phyloP scores from a whole-genome alignment of 2,329 filamentous ascomycete species.

The Phaeoacremonium minimum region DNA sequence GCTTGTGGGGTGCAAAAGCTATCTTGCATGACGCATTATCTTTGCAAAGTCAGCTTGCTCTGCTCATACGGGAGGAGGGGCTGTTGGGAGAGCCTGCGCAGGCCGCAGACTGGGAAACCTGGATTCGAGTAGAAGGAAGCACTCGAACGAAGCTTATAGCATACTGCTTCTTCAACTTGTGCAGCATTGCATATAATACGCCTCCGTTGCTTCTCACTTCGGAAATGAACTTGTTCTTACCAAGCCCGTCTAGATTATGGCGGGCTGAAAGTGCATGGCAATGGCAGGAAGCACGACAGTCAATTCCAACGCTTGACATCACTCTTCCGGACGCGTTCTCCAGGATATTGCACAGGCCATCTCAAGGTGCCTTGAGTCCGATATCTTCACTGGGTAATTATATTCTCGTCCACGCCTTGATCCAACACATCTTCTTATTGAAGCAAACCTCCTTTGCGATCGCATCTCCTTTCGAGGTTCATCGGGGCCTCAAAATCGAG shows the following conservation, averaged over 20 bases:
- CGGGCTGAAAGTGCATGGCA: slow-evolving; percentile 53
- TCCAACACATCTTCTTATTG: slow-evolving; percentile 68
- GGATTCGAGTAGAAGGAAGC: slow-evolving; percentile 52
- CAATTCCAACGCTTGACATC: slow-evolving; percentile 45
- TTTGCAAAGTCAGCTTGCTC: slow-evolving; percentile 53
- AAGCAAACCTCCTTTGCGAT: slow-evolving; percentile 56
- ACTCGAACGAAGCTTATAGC: slow-evolving; percentile 57
- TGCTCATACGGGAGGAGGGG: slow-evolving; percentile 55
- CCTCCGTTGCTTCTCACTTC: slow-evolving; percentile 54
- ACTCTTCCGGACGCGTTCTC: slow-evolving; percentile 54
- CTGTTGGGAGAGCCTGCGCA: slow-evolving; percentile 43
- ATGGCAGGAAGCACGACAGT: slow-evolving; percentile 54
- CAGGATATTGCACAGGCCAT: slow-evolving; percentile 46
- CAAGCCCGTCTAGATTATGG: slow-evolving; percentile 53
- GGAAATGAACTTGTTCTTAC: slow-evolving; percentile 51
- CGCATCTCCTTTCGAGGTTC: slow-evolving; percentile 42
- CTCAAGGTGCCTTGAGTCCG: slow-evolving; percentile 41
- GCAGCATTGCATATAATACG: slow-evolving; percentile 58
- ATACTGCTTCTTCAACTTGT: slow-evolving; percentile 60
- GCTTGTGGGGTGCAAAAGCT: slow-evolving; percentile 57
- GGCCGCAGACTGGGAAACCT: slow-evolving; percentile 53
- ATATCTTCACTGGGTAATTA: slow-evolving; percentile 64
- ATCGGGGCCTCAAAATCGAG: slow-evolving; percentile 45
- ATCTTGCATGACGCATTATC: slow-evolving; percentile 57
- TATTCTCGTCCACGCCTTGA: slow-evolving; percentile 65